Base-by-base conservation (phyloP, 73 alveolate species). In the Halteria grandinella region DNA sequence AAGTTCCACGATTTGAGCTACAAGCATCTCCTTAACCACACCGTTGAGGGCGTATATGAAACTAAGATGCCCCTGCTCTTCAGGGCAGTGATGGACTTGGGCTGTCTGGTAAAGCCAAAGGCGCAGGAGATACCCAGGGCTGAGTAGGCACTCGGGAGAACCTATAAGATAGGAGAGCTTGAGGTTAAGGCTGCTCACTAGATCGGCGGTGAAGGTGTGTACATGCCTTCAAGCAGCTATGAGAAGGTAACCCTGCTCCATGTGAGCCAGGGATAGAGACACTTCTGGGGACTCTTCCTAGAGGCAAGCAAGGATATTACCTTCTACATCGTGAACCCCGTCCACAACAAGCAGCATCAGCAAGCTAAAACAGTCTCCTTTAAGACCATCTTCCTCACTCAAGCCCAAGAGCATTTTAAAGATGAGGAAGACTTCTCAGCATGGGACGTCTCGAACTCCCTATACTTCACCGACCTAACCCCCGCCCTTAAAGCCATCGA, bases 11-110 rank as follows among this genome's bases (percentile, higher is more conserved):
- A n/a, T n/a, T n/a, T n/a, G n/a, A n/a, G n/a, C n/a, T 87, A 93
- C 59, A 88, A 85, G 72, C 89, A 85, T 31, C 54, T 90, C 37
- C 78, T 95, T 6, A 89, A 91, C 79, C 91, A 92, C 25, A 77
- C 92, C n/a, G 87, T 92, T 18, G 99, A 96, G 74, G 98, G 98
- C 37, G 94, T 96, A 11, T 96, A 96, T 87, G 98, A 96, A 69
- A 87, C 97, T 0, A 85, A 96, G 55, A 87, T 85, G n/a, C 99
- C 99, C 24, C 76, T 94, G 31, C 75, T 83, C 28, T 96, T 91
- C 78, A 93, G 79, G 71, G 92, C 93, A 10, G 87, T 94, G 17
- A 70, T 87, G 43, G 88, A 70, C 50, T 59, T 92, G 25, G 99
- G 99, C 24, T 78, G 84, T 70, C 45, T 87, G 33, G 88, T 93